Evolutionary conservation across 257 asterid species (phyloP), one percentile per base, ranked within the genome.

Genomic region (Cordia subcordata): DNA sequence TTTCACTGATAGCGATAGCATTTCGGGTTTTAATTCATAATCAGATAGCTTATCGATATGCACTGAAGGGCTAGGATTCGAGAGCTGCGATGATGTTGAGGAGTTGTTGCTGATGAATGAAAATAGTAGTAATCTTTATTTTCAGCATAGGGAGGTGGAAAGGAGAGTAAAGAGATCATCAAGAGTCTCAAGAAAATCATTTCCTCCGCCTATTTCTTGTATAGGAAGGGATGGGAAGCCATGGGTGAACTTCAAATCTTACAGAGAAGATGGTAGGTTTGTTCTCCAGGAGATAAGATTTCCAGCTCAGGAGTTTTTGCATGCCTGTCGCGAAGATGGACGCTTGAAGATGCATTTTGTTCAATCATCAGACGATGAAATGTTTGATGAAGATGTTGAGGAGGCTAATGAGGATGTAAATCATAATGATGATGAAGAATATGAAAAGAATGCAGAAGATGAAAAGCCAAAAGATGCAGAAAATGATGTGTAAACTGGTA

Each of bases 41-140:
- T n/a, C 82, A 0, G 88, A 85, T 21, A 82, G 69, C 58, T 53
- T 82, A 13, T 84, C 96, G 0, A 49, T 84, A 14, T 88, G 95
- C 72, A 92, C 92, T 0, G 94, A 86, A 60, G 88, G 96, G 8
- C 91, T 86, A 15, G 94, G 96, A 11, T 82, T 77, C 23, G 97
- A 92, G 63, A 88, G 85, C 77, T 87, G 79, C 23, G 88, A 80
- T 58, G 85, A 78, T 1, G 75, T 72, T 4, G 82, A 80, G 64
- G 88, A 83, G 46, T 57, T 66, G n/a, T n/a, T n/a, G n/a, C n/a
- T n/a, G 61, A 67, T 60, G 19, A 68, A 66, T 46, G 72, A 72
- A 4, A 35, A 35, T 21, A 59, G 70, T 10, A 35, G 46, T n/a
- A n/a, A n/a, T 35, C 56, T 58, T 14, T 68, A 71, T 18, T 52